Base-by-base conservation (phyloP, 1,284 basidiomycete species). In the Psilocybe mexicana region DNA sequence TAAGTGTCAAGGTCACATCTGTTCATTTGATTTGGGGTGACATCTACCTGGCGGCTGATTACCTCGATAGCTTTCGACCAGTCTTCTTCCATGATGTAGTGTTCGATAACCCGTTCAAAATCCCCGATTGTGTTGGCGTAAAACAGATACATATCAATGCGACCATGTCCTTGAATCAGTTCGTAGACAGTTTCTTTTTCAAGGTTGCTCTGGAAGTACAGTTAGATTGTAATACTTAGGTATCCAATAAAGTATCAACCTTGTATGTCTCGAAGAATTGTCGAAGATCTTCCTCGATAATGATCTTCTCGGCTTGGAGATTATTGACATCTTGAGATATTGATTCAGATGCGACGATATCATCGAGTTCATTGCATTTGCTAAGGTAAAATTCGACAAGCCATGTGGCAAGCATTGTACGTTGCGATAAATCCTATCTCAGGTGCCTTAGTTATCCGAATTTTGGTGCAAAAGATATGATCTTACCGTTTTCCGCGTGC, bases 341-440 rank as follows among this genome's bases (percentile, higher is more conserved):
- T 0, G 88, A 89, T 72, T 95, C 93, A 0, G 95, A 88, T 0
- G 87, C 90, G 45, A 90, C 83, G 14, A 93, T 77, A 68, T 99
- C 97, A 70, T 99, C 97, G 49, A 98, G 79, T 63, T 96, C 93
- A 68, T 98, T 96, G 72, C 94, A 94, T 77, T 97, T 98, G 74
- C 90, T 92, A 24, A 99, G 84, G 70, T 96, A 98, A 64, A 99
- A 95, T 73, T 99, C 97, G 30, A 97, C 89, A 6, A 99, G 87
- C 97, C 97, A 99, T 0, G 96, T 98, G 1, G 97, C 95, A 6
- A 99, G 79, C 90, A 99, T 96, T 89, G 96, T 95, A 35, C 97
- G 84, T 72, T 98, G 95, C 0, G 93, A 94, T 47, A 93, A 66
- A 65, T 97, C 94, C 93, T 96, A 61, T n/a, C 38, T 3, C 26